Evolutionary conservation across 768 basidiomycete genomes (phyloP).

Genomic region (Rhizopogon rudus): DNA sequence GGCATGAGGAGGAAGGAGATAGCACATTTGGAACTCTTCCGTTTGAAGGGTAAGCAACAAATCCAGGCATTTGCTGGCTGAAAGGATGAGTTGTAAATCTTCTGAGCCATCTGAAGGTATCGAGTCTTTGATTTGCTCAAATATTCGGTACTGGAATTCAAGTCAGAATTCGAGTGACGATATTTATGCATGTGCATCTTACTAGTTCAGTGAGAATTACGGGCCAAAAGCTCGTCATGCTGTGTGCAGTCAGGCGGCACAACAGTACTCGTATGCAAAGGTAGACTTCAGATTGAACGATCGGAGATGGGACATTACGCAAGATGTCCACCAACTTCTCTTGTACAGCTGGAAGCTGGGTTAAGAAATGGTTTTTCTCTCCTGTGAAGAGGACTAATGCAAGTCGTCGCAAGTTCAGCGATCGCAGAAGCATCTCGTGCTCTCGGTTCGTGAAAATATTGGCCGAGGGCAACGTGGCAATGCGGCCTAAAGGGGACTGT

Average conservation of each 20-base stretch:
- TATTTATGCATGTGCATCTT: conserved; percentile 14
- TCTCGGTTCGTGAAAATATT: conserved; percentile 97
- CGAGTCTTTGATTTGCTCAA: conserved; percentile 72
- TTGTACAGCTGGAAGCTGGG: conserved; percentile 89
- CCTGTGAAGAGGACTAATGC: conserved; percentile 84
- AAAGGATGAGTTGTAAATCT: conserved; percentile 73
- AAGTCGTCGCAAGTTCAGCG: conserved; percentile 80
- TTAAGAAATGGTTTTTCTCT: conserved; percentile 88
- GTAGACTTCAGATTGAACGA: conserved; percentile 93
- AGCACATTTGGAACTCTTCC: conserved; percentile 95
- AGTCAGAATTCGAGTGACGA: background rate
- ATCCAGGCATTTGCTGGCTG: conserved; percentile 93
- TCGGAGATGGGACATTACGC: conserved; percentile 69
- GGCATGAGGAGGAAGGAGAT: background rate
- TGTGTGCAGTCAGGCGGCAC: conserved; percentile 86
- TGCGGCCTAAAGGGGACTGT: conserved; percentile 48
- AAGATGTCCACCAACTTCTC: conserved; percentile 95
- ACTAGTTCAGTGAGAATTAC: conserved; percentile 91
- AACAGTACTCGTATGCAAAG: conserved; percentile 88
- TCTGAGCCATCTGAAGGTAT: conserved; percentile 82
- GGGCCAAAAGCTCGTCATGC: conserved; percentile 95
- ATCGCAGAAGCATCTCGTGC: conserved; percentile 85
- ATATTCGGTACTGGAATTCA: conserved; percentile 69
- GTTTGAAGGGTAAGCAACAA: conserved; percentile 90
- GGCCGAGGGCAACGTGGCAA: conserved; percentile 82